Base-by-base conservation (phyloP, 805 yeast genomes). In the Nakazawaea peltata region DNA sequence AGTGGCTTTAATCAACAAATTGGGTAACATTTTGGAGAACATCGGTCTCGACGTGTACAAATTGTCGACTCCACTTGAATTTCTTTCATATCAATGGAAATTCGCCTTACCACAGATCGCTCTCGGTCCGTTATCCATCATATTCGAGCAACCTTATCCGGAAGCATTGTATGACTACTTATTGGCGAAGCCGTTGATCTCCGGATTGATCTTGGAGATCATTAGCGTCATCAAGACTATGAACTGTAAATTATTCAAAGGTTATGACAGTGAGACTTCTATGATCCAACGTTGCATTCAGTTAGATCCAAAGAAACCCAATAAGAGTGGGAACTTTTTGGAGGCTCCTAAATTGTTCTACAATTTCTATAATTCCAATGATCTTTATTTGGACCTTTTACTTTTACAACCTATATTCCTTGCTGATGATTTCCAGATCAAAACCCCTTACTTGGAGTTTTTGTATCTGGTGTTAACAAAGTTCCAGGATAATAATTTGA, bases 371-470 rank as follows among this genome's bases (percentile, higher is more conserved):
- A 62, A 71, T 46, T 66, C 69, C 52, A 51, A 72, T 45, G 74
- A 72, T 29, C 54, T 84, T 41, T 75, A 80, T 41, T 64, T 82
- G 28, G 97, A 88, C 59, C 65, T 86, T 50, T 62, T 86, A 28
- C 61, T 88, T 36, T 68, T 88, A 42, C 94, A 86, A 51, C 94
- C 95, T 4, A 88, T 88, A 34, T 62, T 88, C 37, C 64, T 87
- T 39, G 95, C 92, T n/a, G 95, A 87, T 59, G 95, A 87, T 52
- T 73, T 74, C 51, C 78, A 81, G 32, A 77, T 86, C 36, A 80
- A 81, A 53, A 85, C 96, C 1, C 96, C 97, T 2, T 88, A 88
- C 53, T 65, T 88, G 53, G 97, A 88, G 59, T 84, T 84, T 46
- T 60, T 85, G 39, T 88, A 85, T 53, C 86, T 95, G 2, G 70